Percentiles rank a stretch among this genome's conserved stretches.
Evolutionary conservation across 1,139 yeast genomes (phyloP).

Genomic region (Yamadazyma dendronema): DNA sequence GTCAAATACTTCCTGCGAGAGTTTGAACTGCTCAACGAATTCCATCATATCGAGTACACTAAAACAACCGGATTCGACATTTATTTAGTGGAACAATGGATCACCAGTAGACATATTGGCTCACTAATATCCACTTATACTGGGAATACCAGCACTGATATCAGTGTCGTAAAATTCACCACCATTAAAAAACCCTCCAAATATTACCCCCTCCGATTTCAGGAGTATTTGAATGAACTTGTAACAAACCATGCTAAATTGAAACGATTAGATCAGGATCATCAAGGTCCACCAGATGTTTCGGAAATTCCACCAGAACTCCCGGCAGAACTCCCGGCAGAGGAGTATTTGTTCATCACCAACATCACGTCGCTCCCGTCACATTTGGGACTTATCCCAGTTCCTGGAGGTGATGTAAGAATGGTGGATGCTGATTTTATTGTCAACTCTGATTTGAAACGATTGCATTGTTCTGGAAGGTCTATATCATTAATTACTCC

Average conservation of each 20-base stretch:
- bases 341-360: constrained; percentile 66
- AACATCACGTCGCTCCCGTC: constrained; percentile 81
- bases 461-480: constrained; percentile 82
- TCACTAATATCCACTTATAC: constrained; percentile 78
- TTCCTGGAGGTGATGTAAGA: constrained; percentile 61
- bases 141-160: constrained; percentile 66
- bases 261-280: constrained; percentile 30
- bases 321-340: constrained; percentile 8
- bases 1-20: constrained; percentile 46
- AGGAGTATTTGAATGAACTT: constrained; percentile 64
- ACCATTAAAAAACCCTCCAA: constrained; percentile 53
- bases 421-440: constrained; percentile 56
- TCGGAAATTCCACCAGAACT: constrained; percentile 6
- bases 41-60: constrained; percentile 41
- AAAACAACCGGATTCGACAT: constrained; percentile 73
- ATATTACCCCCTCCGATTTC: constrained; percentile 59
- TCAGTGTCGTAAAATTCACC: constrained; percentile 60
- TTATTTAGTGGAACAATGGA: constrained; percentile 94
- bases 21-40: constrained; percentile 35
- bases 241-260: constrained; percentile 54
- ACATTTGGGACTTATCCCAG: constrained; percentile 64
- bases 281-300: constrained; percentile 2
- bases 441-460: constrained; percentile 72
- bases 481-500: constrained; percentile 64
- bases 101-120: constrained; percentile 64